Percentiles rank a stretch among this genome's conserved stretches.
These are phyloP conservation scores for Aspergillus calidoustus DNA, from an alignment of 2,329 filamentous ascomycete genomes.

Conservation along the genomic window DNA sequence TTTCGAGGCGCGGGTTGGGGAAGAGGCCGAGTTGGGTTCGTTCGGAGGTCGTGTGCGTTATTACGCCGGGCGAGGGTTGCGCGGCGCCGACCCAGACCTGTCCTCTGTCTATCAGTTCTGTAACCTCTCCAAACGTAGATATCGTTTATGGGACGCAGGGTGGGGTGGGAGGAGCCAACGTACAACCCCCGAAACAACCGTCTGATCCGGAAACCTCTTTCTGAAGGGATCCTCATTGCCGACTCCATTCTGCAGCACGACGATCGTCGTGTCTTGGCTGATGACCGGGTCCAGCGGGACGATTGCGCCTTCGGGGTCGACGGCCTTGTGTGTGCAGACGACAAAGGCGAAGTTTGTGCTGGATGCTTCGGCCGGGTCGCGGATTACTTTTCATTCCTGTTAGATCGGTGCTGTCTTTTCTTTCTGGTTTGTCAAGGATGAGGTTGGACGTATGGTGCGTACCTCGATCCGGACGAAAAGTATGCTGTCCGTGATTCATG, in stretches of 20 bases:
- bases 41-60: slow-evolving; percentile 58
- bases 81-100: slow-evolving; percentile 55
- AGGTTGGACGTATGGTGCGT: not conserved
- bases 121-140: not conserved
- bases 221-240: slow-evolving; percentile 48
- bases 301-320: slow-evolving; percentile 47
- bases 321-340: slow-evolving; percentile 48
- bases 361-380: slow-evolving; percentile 39
- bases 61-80: slow-evolving; percentile 55
- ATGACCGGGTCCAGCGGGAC: slow-evolving; percentile 42
- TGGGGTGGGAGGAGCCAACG: slow-evolving; percentile 28
- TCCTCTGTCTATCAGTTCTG: too few species aligned
- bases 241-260: slow-evolving; percentile 48
- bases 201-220: slow-evolving; percentile 33
- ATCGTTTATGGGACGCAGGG: not conserved
- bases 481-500: slow-evolving; percentile 47
- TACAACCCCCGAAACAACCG: slow-evolving; percentile 50
- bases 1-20: slow-evolving; percentile 45
- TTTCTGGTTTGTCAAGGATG: too few species aligned
- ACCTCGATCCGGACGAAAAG: slow-evolving; percentile 43
- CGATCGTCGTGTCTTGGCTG: slow-evolving; percentile 41
- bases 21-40: slow-evolving; percentile 61
- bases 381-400: slow-evolving; percentile 38
- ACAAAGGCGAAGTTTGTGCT: slow-evolving; percentile 38
- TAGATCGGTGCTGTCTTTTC: not conserved